Evolutionary conservation across 1,139 yeast species (phyloP).

Genomic region (Kodamaea sp.): DNA sequence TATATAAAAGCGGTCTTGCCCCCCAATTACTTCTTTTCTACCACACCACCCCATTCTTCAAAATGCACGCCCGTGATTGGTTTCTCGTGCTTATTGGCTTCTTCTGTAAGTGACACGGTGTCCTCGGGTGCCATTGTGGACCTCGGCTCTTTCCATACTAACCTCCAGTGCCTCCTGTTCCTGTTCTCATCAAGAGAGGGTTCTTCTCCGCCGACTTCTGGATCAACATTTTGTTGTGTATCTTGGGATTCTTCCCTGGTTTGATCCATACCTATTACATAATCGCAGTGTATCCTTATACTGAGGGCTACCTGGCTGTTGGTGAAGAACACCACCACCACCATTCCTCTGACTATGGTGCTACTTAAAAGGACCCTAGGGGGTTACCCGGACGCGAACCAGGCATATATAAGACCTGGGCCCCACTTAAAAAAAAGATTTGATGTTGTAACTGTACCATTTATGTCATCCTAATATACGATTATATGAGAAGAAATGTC

Average conservation of each 20-base stretch:
- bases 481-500: background rate
- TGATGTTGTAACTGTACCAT: too few relatives aligned
- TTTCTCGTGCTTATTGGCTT: conserved; percentile 76
- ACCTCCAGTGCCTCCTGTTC: conserved; percentile 66
- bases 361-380: background rate
- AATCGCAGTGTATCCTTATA: conserved; percentile 55
- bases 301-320: conserved; percentile 30
- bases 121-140: background rate
- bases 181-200: conserved; percentile 79
- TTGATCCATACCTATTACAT: conserved; percentile 64
- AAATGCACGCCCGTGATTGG: conserved; percentile 75
- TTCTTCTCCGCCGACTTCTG: conserved; percentile 66
- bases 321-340: conserved; percentile 37
- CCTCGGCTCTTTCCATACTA: conserved; percentile 9
- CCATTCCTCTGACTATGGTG: conserved; percentile 29
- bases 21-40: background rate
- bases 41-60: background rate
- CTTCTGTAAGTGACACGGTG: conserved; percentile 35
- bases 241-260: conserved; percentile 84
- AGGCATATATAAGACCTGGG: too few relatives aligned
- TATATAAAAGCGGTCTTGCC: conserved; percentile 5
- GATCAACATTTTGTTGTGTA: conserved; percentile 73
- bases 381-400: conserved; percentile 14
- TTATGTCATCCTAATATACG: background rate
- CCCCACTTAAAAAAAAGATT: too few relatives aligned